Evolutionary conservation across 2,329 filamentous ascomycete species (phyloP), one percentile per base, ranked within the genome.

Genomic region (Huntiella bhutanensis): DNA sequence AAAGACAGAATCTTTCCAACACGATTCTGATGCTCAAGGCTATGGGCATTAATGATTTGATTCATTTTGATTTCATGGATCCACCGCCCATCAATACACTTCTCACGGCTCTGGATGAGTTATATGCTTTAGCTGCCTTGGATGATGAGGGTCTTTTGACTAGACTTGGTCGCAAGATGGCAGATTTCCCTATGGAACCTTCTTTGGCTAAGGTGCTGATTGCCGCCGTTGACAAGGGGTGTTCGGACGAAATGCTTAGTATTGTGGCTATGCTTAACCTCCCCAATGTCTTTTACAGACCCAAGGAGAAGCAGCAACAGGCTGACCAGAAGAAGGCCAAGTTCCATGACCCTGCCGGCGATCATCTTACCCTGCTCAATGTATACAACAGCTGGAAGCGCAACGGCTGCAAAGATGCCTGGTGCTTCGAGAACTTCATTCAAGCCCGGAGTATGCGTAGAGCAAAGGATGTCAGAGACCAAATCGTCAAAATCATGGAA

Each of bases 41-140:
- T 0, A 96, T 98, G 86, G 91, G 92, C 3, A 96, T 98, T 61
- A 96, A 98, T 57, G 91, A 98, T 58, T 68, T 98, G 1, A 70
- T 98, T 10, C 86, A 93, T 58, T 98, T 98, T 56, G 88, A 96
- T 62, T 98, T 98, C 56, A 96, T 98, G 88, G 91, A 98, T 56
- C 87, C 91, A 0, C 91, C 91, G 0, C 91, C 91, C 0, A 91
- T 91, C 28, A 95, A 96, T 56, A 96, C 91, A 10, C 95, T 96
- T 85, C 72, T 98, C 52, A 93, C 86, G 43, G 91, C 91, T 0
- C 67, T 98, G 3, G 92, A 98, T 62, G 91, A 96, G 58, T 69
- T 98, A 0, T 98, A 98, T 57, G 85, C 86, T 1, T 67, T 98
- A 8, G 85, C 81, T 3, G 88, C 88, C 0, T 69, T 98, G 0